Conservation (phyloP, 2,329 filamentous ascomycete species). For the Hirsutella minnesotensis region DNA sequence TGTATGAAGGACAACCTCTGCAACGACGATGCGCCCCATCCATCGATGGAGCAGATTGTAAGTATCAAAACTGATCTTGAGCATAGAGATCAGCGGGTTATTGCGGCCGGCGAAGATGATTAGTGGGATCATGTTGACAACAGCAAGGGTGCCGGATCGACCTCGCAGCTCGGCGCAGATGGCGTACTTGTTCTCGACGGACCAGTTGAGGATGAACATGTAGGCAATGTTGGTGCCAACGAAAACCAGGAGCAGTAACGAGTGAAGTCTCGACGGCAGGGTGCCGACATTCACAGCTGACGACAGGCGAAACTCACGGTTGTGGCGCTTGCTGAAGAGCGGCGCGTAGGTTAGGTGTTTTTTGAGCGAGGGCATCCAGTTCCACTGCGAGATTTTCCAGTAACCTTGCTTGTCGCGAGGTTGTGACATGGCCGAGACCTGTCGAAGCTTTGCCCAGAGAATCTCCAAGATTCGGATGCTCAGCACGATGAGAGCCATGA, state of each 20-base stretch:
- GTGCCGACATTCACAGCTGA: conserved; percentile 49
- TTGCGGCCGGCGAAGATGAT: conserved; percentile 84
- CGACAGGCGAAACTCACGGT: conserved; percentile 52
- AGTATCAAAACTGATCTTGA: conserved; percentile 88
- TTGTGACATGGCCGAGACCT: conserved; percentile 45
- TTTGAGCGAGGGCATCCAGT: conserved; percentile 51
- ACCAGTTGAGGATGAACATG: conserved; percentile 50
- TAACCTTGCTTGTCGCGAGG: conserved; percentile 41
- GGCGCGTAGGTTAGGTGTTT: conserved; percentile 50
- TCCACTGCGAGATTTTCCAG: conserved; percentile 46
- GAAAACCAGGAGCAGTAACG: conserved; percentile 43
- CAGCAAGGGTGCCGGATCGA: conserved; percentile 69
- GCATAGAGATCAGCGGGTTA: conserved; percentile 73
- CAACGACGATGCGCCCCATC: conserved; percentile 63
- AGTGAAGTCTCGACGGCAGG: conserved; percentile 52
- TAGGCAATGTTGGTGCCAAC: conserved; percentile 49
- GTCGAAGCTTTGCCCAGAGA: conserved; percentile 42
- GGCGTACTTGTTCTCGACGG: conserved; percentile 43
- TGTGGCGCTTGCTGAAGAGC: conserved; percentile 53
- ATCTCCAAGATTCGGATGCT: conserved; percentile 41
- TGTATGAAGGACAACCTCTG: conserved; percentile 58
- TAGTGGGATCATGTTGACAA: conserved; percentile 86
- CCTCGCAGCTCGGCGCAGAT: conserved; percentile 76
- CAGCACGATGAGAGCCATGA: conserved; percentile 41
- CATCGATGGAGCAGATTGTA: conserved; percentile 70